Percentiles rank a stretch among this genome's conserved stretches.
These are phyloP conservation scores for Phytopythium vexans DNA, from an alignment of 352 stramenopile genomes.

Conservation along the genomic window DNA sequence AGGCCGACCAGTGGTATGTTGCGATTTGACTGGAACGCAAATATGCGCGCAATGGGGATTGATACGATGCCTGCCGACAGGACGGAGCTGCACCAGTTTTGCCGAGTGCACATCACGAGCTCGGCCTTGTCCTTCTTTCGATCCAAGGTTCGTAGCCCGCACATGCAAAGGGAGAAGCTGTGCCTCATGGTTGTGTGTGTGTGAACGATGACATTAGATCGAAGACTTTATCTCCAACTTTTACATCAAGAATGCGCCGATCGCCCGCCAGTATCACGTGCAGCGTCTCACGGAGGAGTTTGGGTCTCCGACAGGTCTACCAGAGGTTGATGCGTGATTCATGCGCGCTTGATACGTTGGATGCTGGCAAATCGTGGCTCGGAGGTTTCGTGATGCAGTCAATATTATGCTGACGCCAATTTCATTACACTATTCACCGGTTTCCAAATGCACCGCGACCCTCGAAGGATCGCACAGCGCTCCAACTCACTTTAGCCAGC, in stretches of 20 bases:
- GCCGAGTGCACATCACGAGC: constrained; percentile 65
- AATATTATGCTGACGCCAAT: no score
- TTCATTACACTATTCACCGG: no score
- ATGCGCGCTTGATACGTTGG: neutral
- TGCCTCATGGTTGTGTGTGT: neutral
- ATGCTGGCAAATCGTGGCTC: no score
- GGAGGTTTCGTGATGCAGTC: no score
- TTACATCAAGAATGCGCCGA: constrained; percentile 64
- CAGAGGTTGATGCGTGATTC: constrained; percentile 9
- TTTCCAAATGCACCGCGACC: no score
- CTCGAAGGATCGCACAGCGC: no score
- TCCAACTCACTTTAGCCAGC: no score
- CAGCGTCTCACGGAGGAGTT: constrained; percentile 63
- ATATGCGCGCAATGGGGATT: neutral
- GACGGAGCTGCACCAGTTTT: constrained; percentile 67
- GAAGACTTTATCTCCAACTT: constrained; percentile 66
- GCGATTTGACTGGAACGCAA: neutral
- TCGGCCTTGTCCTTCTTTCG: constrained; percentile 75
- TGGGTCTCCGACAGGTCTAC: constrained; percentile 13
- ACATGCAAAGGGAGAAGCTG: neutral
- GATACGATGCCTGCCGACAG: constrained; percentile 16
- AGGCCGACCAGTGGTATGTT: constrained; percentile 18
- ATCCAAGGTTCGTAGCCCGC: constrained; percentile 35
- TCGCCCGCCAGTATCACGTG: constrained; percentile 54
- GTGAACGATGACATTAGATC: constrained; percentile 29